Base-by-base conservation (phyloP, 1,284 basidiomycete species). In the Agaricales sp. region DNA sequence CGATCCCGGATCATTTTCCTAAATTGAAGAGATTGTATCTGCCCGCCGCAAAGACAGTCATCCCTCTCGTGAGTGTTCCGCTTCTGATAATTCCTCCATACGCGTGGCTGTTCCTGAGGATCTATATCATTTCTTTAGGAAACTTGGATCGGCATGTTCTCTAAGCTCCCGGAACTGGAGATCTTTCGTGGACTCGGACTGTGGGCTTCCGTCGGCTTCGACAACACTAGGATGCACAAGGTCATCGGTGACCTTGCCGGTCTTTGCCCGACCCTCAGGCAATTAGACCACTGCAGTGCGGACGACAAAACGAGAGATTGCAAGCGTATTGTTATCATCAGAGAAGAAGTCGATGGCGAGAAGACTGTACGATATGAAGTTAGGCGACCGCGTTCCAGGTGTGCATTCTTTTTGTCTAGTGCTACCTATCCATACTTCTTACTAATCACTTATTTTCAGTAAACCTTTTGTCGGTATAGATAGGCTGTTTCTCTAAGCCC, bases 161-260 rank as follows among this genome's bases (percentile, higher is more conserved):
- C 67, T 1, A 59, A 55, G 14, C 72, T 74, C 52, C 54, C 53
- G 2, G 61, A 66, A 11, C 67, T 75, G 13, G 61, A 70, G 53
- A 63, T 68, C 0, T 67, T 74, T 51, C 63, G 66, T 23, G 70
- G 71, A 12, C 50, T 56, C 23, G 68, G 63, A 4, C 55, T 73
- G 1, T 74, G 71, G 71, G 52, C 50, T 2, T 63, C 68, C 16
- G 64, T 68, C 12, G 55, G 59, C 16, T 53, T 59, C 23, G 54
- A 61, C 49, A 62, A 63, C 52, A 53, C 60, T 21, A 53, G 52
- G 25, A 68, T 73, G 67, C 70, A 72, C 45, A 50, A 57, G 4
- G 64, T 64, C 4, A 69, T 74, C 20, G 55, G 63, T 52, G 53
- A 64, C 43, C 58, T 75, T 3, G 63, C 68, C 2, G 56, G 63